These are phyloP conservation scores for Stachybotrys chlorohalonatus DNA, from an alignment of 2,329 filamentous ascomycete genomes.

Conservation along the genomic window DNA sequence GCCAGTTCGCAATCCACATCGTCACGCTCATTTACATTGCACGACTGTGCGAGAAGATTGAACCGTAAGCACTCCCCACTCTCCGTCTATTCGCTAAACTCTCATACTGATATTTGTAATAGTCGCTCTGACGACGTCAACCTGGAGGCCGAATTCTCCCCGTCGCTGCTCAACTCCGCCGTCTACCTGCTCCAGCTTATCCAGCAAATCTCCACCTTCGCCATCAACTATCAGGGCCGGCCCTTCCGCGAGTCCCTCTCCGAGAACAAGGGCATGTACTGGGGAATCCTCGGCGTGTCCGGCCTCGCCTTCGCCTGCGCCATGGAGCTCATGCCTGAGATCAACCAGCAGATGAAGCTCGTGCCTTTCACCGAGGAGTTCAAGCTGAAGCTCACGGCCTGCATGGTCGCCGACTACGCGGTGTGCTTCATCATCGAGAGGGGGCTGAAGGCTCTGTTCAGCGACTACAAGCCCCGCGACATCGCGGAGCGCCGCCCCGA, in stretches of 20 bases:
- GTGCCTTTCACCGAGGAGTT: slow-evolving; percentile 87
- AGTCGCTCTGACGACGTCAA: slow-evolving; percentile 58
- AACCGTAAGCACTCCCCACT: slow-evolving; percentile 56
- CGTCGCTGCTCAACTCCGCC: slow-evolving; percentile 89
- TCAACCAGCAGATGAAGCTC: slow-evolving; percentile 87
- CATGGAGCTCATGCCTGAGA: slow-evolving; percentile 88
- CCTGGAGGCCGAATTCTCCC: slow-evolving; percentile 88
- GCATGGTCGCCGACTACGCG: slow-evolving; percentile 82
- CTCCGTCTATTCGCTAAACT: not conserved
- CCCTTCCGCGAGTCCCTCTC: slow-evolving; percentile 94
- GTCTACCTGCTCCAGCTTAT: slow-evolving; percentile 97
- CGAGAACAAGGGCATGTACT: slow-evolving; percentile 98
- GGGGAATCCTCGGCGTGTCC: slow-evolving; percentile 82
- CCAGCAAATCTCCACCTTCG: slow-evolving; percentile 97
- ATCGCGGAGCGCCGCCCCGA: slow-evolving; percentile 82
- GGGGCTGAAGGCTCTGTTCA: slow-evolving; percentile 74
- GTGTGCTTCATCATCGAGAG: slow-evolving; percentile 86
- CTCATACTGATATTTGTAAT: slow-evolving; percentile 12
- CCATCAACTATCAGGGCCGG: slow-evolving; percentile 97
- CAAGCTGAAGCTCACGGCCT: slow-evolving; percentile 71
- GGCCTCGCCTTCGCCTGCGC: slow-evolving; percentile 89
- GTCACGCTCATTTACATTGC: slow-evolving; percentile 90
- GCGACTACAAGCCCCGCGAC: slow-evolving; percentile 86
- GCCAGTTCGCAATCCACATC: slow-evolving; percentile 95
- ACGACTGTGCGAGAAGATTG: slow-evolving; percentile 74